Conservation (phyloP, 768 basidiomycete genomes). For the Pluteus cervinus region DNA sequence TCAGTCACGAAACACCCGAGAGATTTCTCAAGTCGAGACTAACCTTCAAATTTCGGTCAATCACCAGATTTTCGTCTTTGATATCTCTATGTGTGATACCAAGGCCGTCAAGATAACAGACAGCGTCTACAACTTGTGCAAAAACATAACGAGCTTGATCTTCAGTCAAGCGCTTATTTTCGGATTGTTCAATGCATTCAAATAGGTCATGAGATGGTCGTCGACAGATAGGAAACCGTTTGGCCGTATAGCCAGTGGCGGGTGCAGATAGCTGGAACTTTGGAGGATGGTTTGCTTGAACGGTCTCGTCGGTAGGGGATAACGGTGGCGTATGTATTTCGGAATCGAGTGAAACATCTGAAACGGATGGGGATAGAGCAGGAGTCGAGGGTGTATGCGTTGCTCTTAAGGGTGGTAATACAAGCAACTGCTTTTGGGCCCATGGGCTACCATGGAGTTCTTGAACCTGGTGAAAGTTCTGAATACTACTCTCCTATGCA, state of each 20-base stretch:
- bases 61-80: conserved; percentile 92
- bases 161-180: conserved; percentile 75
- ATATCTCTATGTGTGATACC: conserved; percentile 94
- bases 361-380: conserved; percentile 50
- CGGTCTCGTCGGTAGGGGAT: background rate
- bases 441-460: conserved; percentile 93
- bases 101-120: conserved; percentile 70
- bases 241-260: conserved; percentile 13
- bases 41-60: conserved; percentile 69
- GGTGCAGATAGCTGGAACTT: conserved; percentile 13
- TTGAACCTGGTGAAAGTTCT: conserved; percentile 54
- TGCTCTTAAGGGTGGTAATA: conserved; percentile 13
- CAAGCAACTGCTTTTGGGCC: conserved; percentile 27
- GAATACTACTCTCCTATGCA: conserved; percentile 1
- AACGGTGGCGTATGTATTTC: background rate
- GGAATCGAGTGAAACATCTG: conserved; percentile 34
- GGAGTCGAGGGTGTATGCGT: conserved; percentile 34
- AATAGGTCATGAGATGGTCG: conserved; percentile 89
- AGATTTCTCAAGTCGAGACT: conserved; percentile 8
- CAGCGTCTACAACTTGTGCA: conserved; percentile 81
- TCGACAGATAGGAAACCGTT: conserved; percentile 45
- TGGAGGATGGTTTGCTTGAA: conserved; percentile 6
- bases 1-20: conserved; percentile 5
- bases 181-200: conserved; percentile 89
- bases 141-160: conserved; percentile 78